A percentile compares a stretch with the other conserved stretches of the same genome.
Conservation (phyloP, 108 stramenopile species). For the Cyclostephanos tholiformis region DNA sequence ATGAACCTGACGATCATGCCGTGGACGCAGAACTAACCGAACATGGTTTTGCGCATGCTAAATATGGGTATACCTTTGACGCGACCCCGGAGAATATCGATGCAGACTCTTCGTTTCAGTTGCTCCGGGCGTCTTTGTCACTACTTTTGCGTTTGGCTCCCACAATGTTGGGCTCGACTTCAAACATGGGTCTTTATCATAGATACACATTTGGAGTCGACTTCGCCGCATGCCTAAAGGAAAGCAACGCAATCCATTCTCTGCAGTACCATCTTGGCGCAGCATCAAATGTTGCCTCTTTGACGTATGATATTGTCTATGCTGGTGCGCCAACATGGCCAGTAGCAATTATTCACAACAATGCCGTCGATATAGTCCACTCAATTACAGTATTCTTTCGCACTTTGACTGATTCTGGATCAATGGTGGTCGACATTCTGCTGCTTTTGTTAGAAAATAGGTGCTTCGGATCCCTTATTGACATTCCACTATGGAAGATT, state of each 20-base stretch:
- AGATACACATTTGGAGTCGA: conserved; percentile 32
- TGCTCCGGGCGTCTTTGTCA: conserved; percentile 21
- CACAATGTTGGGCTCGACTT: conserved; percentile 5
- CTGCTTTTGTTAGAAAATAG: conserved; percentile 30
- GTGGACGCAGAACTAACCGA: conserved; percentile 4
- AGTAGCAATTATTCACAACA: conserved; percentile 28
- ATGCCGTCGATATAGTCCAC: conserved; percentile 30
- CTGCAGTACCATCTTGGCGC: conserved; percentile 25
- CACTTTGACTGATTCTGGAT: conserved; percentile 38
- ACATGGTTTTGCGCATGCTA: background rate
- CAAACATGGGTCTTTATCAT: conserved; percentile 1
- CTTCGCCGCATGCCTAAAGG: conserved; percentile 37
- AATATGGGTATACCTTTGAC: conserved; percentile 31
- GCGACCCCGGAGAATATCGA: conserved; percentile 9
- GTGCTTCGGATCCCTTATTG: conserved; percentile 34
- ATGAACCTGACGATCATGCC: no score
- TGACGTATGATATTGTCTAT: conserved; percentile 33
- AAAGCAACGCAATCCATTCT: conserved; percentile 28
- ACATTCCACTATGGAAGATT: conserved; percentile 34
- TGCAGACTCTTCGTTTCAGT: conserved; percentile 22
- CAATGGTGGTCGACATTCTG: conserved; percentile 24
- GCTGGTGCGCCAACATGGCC: conserved; percentile 23
- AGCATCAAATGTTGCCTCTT: conserved; percentile 38
- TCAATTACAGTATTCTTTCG: conserved; percentile 23
- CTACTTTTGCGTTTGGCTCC: conserved; percentile 30